phyloP scores from a whole-genome alignment of 345 rosid species.

The Lenwebbia sp. region DNA sequence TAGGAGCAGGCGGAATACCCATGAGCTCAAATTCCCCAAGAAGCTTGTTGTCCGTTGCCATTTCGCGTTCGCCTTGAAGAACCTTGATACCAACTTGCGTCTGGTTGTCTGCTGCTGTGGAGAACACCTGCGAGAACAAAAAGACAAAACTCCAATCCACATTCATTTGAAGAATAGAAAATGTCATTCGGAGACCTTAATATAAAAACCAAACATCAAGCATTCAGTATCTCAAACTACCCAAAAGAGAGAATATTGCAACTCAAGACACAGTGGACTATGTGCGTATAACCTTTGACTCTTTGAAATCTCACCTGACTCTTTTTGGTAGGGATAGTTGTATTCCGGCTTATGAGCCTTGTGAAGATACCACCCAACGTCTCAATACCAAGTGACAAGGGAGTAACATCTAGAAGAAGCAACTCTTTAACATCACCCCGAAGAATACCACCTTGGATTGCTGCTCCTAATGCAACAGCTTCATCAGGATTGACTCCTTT shows the following conservation, averaged over 20 bases:
- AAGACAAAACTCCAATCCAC: background rate
- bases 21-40: conserved; percentile 77
- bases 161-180: background rate
- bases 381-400: conserved; percentile 79
- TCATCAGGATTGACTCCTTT: conserved; percentile 91
- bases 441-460: conserved; percentile 84
- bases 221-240: background rate
- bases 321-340: conserved; percentile 89
- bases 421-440: conserved; percentile 91
- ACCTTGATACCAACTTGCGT: conserved; percentile 81
- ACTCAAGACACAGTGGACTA: background rate
- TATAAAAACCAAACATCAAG: background rate
- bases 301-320: conserved; percentile 32
- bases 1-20: conserved; percentile 84
- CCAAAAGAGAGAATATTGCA: background rate
- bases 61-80: conserved; percentile 89
- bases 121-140: conserved; percentile 43
- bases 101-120: conserved; percentile 90
- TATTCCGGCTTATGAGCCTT: conserved; percentile 59
- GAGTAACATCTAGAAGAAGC: conserved; percentile 84
- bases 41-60: conserved; percentile 76
- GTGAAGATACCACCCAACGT: conserved; percentile 87
- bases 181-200: background rate
- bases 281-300: background rate
- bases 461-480: conserved; percentile 91